Evolutionary conservation across 2,329 filamentous ascomycete species (phyloP).

Genomic region (Fonsecaea pedrosoi): DNA sequence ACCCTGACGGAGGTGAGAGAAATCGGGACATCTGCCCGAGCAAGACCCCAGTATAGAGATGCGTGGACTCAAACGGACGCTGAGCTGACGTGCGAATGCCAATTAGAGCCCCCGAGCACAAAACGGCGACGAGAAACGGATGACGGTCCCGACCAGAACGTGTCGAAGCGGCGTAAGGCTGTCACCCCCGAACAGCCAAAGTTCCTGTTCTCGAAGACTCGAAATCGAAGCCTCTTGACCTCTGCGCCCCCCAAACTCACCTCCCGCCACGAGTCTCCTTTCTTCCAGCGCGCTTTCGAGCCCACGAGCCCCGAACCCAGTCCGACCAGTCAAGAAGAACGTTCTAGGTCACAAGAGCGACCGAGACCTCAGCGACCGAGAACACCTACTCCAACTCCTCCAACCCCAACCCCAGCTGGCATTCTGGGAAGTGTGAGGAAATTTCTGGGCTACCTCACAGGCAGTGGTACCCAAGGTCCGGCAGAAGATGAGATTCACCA

Average conservation of each 20-base stretch:
- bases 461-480: conserved; percentile 10
- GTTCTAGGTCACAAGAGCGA: conserved; percentile 11
- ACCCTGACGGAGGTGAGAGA: not conserved
- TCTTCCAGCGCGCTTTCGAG: conserved; percentile 20
- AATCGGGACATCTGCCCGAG: not conserved
- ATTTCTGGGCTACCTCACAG: conserved; percentile 29
- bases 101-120: conserved; percentile 25
- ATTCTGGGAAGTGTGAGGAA: conserved; percentile 35
- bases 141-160: conserved; percentile 17
- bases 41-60: conserved; percentile 10
- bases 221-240: conserved; percentile 33
- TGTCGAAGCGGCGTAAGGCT: conserved; percentile 29
- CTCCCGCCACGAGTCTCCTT: conserved; percentile 27
- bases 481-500: not conserved
- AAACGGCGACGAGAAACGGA: conserved; percentile 31
- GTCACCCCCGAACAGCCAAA: conserved; percentile 26
- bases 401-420: conserved; percentile 13
- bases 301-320: conserved; percentile 21
- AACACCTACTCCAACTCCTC: conserved; percentile 19
- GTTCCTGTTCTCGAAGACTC: conserved; percentile 31
- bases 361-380: conserved; percentile 14
- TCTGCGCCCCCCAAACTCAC: conserved; percentile 28
- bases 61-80: conserved; percentile 28
- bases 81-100: conserved; percentile 26
- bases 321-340: conserved; percentile 1